Evolutionary conservation across 257 asterid species (phyloP), one percentile per base, ranked within the genome.

Genomic region (Gentiana macrophylla): DNA sequence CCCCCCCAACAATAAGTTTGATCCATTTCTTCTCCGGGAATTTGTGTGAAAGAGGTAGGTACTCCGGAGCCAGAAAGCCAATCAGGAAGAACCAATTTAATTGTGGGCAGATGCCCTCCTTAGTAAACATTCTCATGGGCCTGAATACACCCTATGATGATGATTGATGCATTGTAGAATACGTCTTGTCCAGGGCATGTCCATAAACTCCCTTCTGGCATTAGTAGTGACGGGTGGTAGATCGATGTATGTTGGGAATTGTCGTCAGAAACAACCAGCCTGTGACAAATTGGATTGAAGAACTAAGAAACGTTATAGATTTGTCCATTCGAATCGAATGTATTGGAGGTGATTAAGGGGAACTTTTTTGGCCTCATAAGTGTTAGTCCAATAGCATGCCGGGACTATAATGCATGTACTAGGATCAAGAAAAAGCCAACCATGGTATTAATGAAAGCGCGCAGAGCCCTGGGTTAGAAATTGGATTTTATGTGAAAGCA

Each of bases 141-240:
- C 94, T 89, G 1, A 80, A 82, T 0, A 84, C 80, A 0, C 0
- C 96, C 94, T 94, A 80, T 36, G 15, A 35, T 37, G 1, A 87
- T 87, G 57, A 87, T 70, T 37, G 96, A 87, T 1, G 96, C 96
- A n/a, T 73, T 81, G 76, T 78, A 87, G 86, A 84, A 84, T 0
- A 84, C 84, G 33, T 74, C 80, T 46, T 84, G 93, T 1, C 83
- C 82, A 24, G 94, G 93, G 77, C 96, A 87, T 0, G 93, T 82
- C 94, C 94, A 84, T 8, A 86, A 94, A 69, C 96, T 87, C 0
- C 96, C 96, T 0, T 8, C 49, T 0, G 86, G 93, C 52, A 87
- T 49, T 24, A 24, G 46, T 2, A 59, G 63, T 1, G 79, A 35
- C 1, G 71, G 61, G 32, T 84, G 61, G 41, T 94, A 87, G 13